Evolutionary conservation across 2,329 filamentous ascomycete genomes (phyloP).

Genomic region (Hymenoscyphus repandus): DNA sequence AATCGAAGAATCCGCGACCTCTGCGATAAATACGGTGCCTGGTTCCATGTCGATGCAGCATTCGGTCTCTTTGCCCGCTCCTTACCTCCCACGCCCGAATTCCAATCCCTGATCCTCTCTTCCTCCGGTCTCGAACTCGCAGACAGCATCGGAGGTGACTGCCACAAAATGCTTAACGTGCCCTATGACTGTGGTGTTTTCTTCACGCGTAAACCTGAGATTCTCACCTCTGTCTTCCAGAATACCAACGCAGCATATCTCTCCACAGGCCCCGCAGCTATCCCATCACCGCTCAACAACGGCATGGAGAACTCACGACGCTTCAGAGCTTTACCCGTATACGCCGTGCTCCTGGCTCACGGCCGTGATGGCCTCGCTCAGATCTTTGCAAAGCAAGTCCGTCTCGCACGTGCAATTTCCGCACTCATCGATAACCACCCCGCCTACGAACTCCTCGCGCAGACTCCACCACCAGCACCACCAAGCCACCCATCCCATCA

Average conservation of each 20-base stretch:
- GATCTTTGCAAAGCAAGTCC: constrained; percentile 69
- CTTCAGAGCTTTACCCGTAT: constrained; percentile 86
- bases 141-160: constrained; percentile 82
- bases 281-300: constrained; percentile 80
- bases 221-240: constrained; percentile 62
- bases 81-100: constrained; percentile 53
- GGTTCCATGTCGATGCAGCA: constrained; percentile 88
- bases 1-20: constrained; percentile 57
- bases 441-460: constrained; percentile 63
- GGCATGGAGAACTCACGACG: constrained; percentile 88
- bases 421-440: constrained; percentile 54
- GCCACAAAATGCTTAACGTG: constrained; percentile 89
- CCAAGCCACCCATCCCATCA: background rate
- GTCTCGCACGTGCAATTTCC: constrained; percentile 64
- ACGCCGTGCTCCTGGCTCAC: constrained; percentile 71
- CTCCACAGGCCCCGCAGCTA: constrained; percentile 38
- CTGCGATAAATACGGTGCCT: constrained; percentile 69
- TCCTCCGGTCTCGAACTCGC: constrained; percentile 69
- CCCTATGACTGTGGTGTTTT: constrained; percentile 94
- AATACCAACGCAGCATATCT: constrained; percentile 88
- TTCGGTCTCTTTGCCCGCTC: constrained; percentile 78
- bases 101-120: constrained; percentile 44
- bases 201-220: constrained; percentile 59
- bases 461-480: constrained; percentile 32
- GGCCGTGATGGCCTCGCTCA: constrained; percentile 62